These are phyloP conservation scores for Psilocybe cubensis DNA, from an alignment of 768 basidiomycete genomes.

Conservation along the genomic window DNA sequence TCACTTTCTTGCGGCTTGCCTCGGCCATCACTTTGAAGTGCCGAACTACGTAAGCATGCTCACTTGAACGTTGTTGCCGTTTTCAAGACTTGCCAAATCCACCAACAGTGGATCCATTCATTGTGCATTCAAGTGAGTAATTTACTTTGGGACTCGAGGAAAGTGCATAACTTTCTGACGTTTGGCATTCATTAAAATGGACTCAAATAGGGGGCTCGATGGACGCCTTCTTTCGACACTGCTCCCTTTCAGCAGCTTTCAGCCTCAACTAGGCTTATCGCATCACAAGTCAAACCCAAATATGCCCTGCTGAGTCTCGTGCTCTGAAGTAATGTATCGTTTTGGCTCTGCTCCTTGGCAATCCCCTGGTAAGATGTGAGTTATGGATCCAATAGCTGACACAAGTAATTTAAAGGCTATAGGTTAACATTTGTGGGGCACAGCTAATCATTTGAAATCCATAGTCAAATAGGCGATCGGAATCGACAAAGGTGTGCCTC, in stretches of 20 bases:
- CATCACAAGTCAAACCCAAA: too few relatives aligned
- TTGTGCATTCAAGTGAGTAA: not conserved
- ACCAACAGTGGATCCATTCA: not conserved
- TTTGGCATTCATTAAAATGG: not conserved
- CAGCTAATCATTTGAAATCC: not conserved
- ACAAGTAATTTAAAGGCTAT: not conserved
- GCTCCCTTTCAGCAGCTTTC: not conserved
- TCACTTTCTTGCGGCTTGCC: not conserved
- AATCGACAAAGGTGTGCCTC: not conserved
- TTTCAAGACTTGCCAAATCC: not conserved
- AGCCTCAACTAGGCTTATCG: not conserved
- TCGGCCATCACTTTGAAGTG: not conserved
- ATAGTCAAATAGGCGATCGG: not conserved
- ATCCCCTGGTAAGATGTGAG: not conserved
- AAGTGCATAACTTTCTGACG: not conserved
- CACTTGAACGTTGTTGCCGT: too few relatives aligned
- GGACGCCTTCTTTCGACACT: not conserved
- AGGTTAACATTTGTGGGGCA: not conserved
- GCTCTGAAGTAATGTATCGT: not conserved
- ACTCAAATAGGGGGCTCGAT: not conserved
- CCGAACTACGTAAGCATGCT: not conserved
- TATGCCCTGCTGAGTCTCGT: not conserved
- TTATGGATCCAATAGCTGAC: not conserved
- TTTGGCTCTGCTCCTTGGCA: not conserved
- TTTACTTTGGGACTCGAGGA: conserved; percentile 4